Percentiles rank a stretch among this genome's conserved stretches.
Evolutionary conservation across 805 yeast genomes (phyloP).

Genomic region (Metschnikowia chrysomelidarum): DNA sequence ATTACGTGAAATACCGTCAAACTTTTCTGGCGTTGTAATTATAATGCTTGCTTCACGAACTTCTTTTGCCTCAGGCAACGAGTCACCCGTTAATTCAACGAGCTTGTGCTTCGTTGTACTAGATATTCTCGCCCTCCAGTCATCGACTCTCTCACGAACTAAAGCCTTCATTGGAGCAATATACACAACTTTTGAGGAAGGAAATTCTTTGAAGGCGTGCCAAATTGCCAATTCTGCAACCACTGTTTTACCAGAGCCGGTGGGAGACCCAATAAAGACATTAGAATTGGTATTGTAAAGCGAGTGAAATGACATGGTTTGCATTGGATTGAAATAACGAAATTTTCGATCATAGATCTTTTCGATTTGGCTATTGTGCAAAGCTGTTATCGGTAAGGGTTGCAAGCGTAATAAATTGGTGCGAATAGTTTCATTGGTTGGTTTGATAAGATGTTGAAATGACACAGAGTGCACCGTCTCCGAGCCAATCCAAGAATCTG

Average conservation of each 20-base stretch:
- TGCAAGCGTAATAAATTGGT: slow-evolving; percentile 77
- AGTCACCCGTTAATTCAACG: slow-evolving; percentile 82
- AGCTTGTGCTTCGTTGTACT: slow-evolving; percentile 47
- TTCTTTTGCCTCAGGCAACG: slow-evolving; percentile 66
- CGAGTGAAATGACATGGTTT: slow-evolving; percentile 93
- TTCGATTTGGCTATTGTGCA: slow-evolving; percentile 67
- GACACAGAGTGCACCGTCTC: slow-evolving; percentile 76
- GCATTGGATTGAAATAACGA: slow-evolving; percentile 95
- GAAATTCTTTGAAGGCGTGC: slow-evolving; percentile 87
- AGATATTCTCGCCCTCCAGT: slow-evolving; percentile 62
- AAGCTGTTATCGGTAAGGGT: slow-evolving; percentile 82
- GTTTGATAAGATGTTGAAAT: slow-evolving; percentile 85
- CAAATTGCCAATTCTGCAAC: slow-evolving; percentile 97
- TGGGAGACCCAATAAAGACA: slow-evolving; percentile 94
- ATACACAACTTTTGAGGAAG: slow-evolving; percentile 77
- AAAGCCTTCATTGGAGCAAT: slow-evolving; percentile 90
- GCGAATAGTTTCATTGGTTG: slow-evolving; percentile 80
- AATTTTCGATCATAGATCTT: slow-evolving; percentile 64
- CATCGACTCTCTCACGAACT: slow-evolving; percentile 80
- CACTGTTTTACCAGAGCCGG: slow-evolving; percentile 97
- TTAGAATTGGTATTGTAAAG: slow-evolving; percentile 75
- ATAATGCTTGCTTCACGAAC: slow-evolving; percentile 70
- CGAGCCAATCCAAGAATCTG: slow-evolving; percentile 89
- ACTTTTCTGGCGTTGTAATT: slow-evolving; percentile 83
- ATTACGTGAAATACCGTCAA: slow-evolving; percentile 83